Evolutionary conservation across 192 early-diverging fungal genomes (phyloP), one percentile per base, ranked within the genome.

Genomic region (Dispira simplex): DNA sequence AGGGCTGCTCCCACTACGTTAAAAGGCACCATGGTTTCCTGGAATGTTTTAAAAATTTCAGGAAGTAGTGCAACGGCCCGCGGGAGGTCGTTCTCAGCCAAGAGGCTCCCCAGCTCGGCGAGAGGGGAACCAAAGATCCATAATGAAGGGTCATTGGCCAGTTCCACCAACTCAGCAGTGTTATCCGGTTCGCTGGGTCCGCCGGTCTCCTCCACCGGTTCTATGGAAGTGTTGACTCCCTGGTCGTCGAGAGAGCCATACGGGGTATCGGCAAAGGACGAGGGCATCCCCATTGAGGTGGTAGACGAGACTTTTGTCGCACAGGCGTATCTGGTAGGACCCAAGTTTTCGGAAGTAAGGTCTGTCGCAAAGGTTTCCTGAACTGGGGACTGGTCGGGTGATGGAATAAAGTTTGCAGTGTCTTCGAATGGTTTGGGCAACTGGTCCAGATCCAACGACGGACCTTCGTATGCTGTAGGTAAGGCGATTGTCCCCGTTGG

Each of bases 81-180:
- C 32, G 66, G 64, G 0, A 67, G 60, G 10, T 66, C 68, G 11
- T 23, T 12, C 9, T 56, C 57, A 9, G 51, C 21, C 20, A 45
- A 46, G 11, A 47, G 23, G 3, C 12, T 20, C 12, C 63, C 70
- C 58, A 74, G 75, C 43, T 79, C 70, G 14, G 65, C 47, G 18
- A 81, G 59, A 27, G 68, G 66, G 1, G 74, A 57, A 1, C 78
- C 79, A 65, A 81, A 83, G 44, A 83, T 71, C 79, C 77, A 81
- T 18, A 81, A 64, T 6, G 79, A 74, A 2, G 74, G 70, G 16
- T 76, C 75, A 10, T 27, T 46, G 8, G 57, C 44, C 12, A 47
- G 57, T 16, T 0, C 16, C 11, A 45, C 64, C 0, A 26, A 27
- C 3, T 48, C 56, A 48, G 46, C 63, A 10, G 2, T 6, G 32